These are phyloP conservation scores for Sporothrix mexicana DNA, from an alignment of 2,329 filamentous ascomycete genomes.

Conservation along the genomic window DNA sequence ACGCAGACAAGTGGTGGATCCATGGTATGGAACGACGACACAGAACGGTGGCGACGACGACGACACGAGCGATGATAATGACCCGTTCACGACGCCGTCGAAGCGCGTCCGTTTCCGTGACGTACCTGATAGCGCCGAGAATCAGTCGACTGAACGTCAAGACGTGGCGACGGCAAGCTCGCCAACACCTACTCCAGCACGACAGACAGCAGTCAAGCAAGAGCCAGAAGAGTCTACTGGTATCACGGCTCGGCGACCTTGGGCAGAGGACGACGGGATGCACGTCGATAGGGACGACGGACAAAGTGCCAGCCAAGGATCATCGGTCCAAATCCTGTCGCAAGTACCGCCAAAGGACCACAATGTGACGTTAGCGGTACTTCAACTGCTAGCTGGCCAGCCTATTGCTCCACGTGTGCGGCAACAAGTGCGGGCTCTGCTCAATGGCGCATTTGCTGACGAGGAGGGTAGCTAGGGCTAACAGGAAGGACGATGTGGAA, in stretches of 20 bases:
- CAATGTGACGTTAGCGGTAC: conserved; percentile 55
- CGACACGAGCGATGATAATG: conserved; percentile 8
- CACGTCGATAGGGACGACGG: conserved; percentile 17
- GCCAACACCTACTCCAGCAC: neutral
- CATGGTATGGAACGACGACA: conserved; percentile 17
- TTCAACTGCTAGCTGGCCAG: conserved; percentile 55
- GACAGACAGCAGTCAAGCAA: neutral
- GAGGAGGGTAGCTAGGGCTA: neutral
- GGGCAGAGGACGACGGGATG: conserved; percentile 28
- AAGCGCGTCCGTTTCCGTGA: conserved; percentile 30
- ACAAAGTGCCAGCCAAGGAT: neutral
- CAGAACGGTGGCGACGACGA: neutral
- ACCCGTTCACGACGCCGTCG: conserved; percentile 29
- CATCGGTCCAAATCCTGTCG: neutral
- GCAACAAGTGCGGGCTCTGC: conserved; percentile 56
- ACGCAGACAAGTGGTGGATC: neutral
- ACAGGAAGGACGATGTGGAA: neutral
- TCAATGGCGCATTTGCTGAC: conserved; percentile 51
- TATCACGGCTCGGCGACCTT: neutral
- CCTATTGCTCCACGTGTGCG: conserved; percentile 49
- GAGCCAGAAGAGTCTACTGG: neutral
- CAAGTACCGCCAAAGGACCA: conserved; percentile 38
- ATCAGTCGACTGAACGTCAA: neutral
- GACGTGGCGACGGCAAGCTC: neutral
- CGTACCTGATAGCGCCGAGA: neutral